Evolutionary conservation across 2,329 filamentous ascomycete genomes (phyloP).

Genomic region (Penicillium expansum): DNA sequence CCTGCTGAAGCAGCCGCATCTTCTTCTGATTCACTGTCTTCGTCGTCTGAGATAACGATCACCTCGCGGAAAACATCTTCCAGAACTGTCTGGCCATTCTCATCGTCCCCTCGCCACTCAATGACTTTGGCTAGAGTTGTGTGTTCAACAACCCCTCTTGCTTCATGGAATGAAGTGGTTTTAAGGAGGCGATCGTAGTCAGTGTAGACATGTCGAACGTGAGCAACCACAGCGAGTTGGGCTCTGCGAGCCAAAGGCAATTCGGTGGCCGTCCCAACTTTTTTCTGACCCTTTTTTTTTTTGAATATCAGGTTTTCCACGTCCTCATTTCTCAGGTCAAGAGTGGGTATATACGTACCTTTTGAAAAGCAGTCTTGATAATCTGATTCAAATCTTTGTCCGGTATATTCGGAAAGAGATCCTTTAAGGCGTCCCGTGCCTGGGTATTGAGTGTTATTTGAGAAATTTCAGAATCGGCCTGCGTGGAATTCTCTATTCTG

Average conservation of each 20-base stretch:
- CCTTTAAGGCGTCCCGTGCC: slow-evolving; percentile 57
- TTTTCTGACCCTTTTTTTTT: slow-evolving; percentile 48
- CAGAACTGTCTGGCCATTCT: slow-evolving; percentile 52
- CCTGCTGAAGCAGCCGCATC: slow-evolving; percentile 26
- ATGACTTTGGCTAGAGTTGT: slow-evolving; percentile 56
- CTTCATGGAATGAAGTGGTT: slow-evolving; percentile 53
- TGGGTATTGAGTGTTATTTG: slow-evolving; percentile 54
- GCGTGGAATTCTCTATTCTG: slow-evolving; percentile 23
- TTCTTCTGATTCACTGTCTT: slow-evolving; percentile 49
- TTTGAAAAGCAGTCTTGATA: slow-evolving; percentile 59
- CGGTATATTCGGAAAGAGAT: slow-evolving; percentile 63
- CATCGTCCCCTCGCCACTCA: slow-evolving; percentile 62
- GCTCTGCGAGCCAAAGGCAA: slow-evolving; percentile 56
- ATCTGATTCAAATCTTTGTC: slow-evolving; percentile 57
- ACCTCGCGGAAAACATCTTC: slow-evolving; percentile 64
- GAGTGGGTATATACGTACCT: slow-evolving; percentile 41
- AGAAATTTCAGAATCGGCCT: slow-evolving; percentile 33
- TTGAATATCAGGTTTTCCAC: slow-evolving; percentile 17
- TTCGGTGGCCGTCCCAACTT: slow-evolving; percentile 57
- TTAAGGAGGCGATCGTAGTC: slow-evolving; percentile 60
- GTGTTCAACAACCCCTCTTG: slow-evolving; percentile 55
- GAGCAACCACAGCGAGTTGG: slow-evolving; percentile 60
- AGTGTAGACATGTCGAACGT: slow-evolving; percentile 62
- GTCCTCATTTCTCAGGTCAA: background rate
- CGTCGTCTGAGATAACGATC: slow-evolving; percentile 62